phyloP scores from a whole-genome alignment of 441 rosid species.

The Brassica hybrid region DNA sequence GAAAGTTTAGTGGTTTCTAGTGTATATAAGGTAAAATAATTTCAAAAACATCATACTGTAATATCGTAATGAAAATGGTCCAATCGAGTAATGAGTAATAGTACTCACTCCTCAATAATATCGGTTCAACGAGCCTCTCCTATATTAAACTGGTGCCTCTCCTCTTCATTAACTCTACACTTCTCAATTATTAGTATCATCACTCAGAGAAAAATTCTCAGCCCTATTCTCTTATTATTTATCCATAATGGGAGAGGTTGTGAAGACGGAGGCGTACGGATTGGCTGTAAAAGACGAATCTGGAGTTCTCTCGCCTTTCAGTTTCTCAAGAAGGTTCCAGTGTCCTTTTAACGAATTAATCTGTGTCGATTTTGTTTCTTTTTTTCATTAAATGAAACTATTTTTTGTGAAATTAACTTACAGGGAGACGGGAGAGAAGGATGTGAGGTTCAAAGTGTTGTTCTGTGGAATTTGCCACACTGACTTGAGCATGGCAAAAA shows the following conservation, averaged over 20 bases:
- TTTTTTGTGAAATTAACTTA: not conserved
- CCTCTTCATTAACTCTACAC: not conserved
- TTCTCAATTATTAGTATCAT: not conserved
- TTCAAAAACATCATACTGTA: not conserved
- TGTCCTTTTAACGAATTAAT: not conserved
- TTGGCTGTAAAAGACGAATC: constrained; percentile 33
- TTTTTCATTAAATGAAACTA: not conserved
- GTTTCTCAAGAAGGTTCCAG: constrained; percentile 38
- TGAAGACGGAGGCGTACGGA: constrained; percentile 33
- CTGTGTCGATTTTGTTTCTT: not conserved
- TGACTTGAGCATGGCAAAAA: constrained; percentile 46
- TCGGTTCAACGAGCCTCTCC: not conserved
- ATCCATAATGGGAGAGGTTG: constrained; percentile 30
- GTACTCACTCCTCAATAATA: not conserved
- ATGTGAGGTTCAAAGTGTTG: constrained; percentile 48
- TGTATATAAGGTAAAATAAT: not conserved
- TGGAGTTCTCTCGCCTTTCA: constrained; percentile 33
- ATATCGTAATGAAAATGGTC: not conserved
- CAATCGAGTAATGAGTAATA: not conserved
- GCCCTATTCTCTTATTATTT: not conserved
- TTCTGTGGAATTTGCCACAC: constrained; percentile 57
- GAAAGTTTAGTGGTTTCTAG: not conserved
- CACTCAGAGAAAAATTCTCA: not conserved
- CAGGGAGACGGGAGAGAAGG: constrained; percentile 51
- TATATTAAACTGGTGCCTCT: not conserved